A percentile compares a stretch with the other conserved stretches of the same genome.
These are phyloP conservation scores for Phaffomyces thermotolerans DNA, from an alignment of 805 yeast genomes.

Conservation along the genomic window DNA sequence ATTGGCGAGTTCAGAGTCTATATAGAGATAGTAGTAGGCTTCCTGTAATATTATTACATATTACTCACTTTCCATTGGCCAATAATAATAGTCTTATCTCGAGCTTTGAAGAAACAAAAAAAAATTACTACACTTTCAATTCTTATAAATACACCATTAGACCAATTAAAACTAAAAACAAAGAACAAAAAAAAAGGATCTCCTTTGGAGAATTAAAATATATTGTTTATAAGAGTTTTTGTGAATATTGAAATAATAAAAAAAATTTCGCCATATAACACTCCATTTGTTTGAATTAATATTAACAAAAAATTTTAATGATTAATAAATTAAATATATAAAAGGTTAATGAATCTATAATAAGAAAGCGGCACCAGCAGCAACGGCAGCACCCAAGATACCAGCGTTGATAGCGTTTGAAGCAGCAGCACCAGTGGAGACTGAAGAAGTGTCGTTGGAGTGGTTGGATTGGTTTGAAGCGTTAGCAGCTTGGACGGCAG, in stretches of 20 bases:
- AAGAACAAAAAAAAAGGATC: constrained; percentile 4
- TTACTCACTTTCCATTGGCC: no score
- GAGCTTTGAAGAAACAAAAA: no score
- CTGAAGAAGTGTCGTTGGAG: constrained; percentile 37
- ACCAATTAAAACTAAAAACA: constrained; percentile 6
- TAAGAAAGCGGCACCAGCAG: constrained; percentile 64
- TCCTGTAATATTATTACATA: no score
- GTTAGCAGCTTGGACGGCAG: constrained; percentile 63
- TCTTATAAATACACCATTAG: not conserved
- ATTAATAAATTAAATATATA: constrained; percentile 1
- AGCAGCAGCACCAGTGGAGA: constrained; percentile 43
- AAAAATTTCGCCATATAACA: no score
- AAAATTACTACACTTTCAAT: not conserved
- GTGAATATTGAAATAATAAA: no score
- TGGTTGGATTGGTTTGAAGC: constrained; percentile 33
- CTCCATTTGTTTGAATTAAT: not conserved
- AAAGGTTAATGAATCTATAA: constrained; percentile 26
- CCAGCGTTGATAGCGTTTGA: constrained; percentile 59
- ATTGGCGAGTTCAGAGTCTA: no score
- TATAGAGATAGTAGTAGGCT: no score
- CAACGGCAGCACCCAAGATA: constrained; percentile 76
- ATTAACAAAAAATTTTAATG: not conserved
- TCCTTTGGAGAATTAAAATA: not conserved
- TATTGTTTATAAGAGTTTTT: constrained; percentile 1
- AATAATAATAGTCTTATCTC: no score